Evolutionary conservation across 108 stramenopile genomes (phyloP), one percentile per base, ranked within the genome.

Genomic region (Bacterosira constricta): DNA sequence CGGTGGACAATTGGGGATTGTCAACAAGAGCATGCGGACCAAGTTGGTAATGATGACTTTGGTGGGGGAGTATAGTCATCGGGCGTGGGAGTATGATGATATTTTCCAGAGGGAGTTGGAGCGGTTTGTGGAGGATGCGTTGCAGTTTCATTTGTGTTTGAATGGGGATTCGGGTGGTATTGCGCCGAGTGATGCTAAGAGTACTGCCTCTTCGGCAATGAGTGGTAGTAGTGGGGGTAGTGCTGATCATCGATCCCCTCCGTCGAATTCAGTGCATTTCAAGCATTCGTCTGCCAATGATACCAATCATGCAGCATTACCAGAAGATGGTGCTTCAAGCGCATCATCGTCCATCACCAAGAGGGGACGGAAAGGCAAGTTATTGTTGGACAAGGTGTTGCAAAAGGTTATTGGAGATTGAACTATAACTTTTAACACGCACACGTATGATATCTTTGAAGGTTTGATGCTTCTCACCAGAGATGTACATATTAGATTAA

Each of bases 41-140:
- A 45, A 63, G 15, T 18, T 63, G 15, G 51, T 76, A 20, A 63
- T 68, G 63, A 76, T 76, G 75, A 76, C 66, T 11, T 62, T 76
- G 41, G 60, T 67, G 26, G 74, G 74, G 15, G 45, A 52, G 37
- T 75, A 75, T 53, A 25, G 35, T 17, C 17, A 39, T 3, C 38
- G 50, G 27, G 44, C 50, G n/a, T 74, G 63, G 63, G 73, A 74
- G 32, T 29, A 74, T 44, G 73, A 74, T 37, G 34, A 47, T 6
- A 25, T 41, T 4, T 74, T 74, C 39, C 63, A 65, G 21, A 39
- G n/a, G 7, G 64, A 65, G 41, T 44, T 75, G 57, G 73, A 75
- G 27, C 37, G 55, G 17, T 75, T 75, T 66, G 73, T 75, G 37
- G 65, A 66, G n/a, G 64, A 75, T 66, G 64, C 73, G 18, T 46